These are phyloP conservation scores for Coffea humblotiana DNA, from an alignment of 305 asterid genomes.

Conservation along the genomic window DNA sequence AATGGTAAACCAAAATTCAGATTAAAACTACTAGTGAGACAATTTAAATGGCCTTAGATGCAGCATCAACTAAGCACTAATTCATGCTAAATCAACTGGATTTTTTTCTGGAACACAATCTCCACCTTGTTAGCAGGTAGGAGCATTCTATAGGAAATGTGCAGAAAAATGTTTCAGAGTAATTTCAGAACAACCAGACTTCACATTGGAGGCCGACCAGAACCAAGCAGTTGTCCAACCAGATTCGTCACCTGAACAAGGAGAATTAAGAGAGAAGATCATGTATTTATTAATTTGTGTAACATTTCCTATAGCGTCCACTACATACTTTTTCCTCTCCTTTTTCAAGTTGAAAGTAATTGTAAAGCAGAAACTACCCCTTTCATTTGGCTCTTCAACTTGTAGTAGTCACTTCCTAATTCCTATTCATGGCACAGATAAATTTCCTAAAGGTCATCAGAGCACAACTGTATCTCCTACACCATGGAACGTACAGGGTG, in stretches of 20 bases:
- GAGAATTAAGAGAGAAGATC: not conserved
- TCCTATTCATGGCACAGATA: not conserved
- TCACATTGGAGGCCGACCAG: conserved; percentile 22
- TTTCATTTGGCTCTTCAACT: not conserved
- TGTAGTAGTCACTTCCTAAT: not conserved
- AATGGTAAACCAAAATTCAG: not conserved
- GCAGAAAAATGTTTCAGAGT: not conserved
- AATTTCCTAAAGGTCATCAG: not conserved
- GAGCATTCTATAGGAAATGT: not conserved
- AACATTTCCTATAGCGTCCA: too few relatives aligned
- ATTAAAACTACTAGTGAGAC: not conserved
- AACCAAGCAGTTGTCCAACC: conserved; percentile 28
- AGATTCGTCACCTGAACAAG: conserved; percentile 28
- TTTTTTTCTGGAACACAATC: not conserved
- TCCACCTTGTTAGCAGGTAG: not conserved
- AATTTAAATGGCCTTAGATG: not conserved
- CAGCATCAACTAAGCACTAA: not conserved
- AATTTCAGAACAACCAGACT: not conserved
- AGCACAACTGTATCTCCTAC: not conserved
- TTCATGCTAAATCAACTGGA: not conserved
- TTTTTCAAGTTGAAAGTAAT: not conserved
- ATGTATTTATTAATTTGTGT: not conserved
- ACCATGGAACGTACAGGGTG: not conserved
- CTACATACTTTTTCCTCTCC: not conserved
- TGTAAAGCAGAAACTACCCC: not conserved